phyloP scores from a whole-genome alignment of 805 yeast genomes.

The Starmera pachycereana region DNA sequence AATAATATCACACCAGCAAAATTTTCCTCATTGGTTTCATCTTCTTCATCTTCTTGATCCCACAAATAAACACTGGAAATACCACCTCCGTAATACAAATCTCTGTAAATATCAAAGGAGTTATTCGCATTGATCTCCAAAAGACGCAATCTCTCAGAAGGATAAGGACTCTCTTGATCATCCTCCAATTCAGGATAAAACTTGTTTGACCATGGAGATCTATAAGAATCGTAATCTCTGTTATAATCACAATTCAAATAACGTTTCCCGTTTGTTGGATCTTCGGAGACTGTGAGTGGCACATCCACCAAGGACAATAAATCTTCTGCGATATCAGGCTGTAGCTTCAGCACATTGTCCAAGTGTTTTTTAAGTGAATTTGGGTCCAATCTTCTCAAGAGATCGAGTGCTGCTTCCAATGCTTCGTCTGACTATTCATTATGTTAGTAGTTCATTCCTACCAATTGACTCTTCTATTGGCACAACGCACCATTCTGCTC shows the following conservation, averaged over 20 bases:
- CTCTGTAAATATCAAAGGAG: slow-evolving; percentile 87
- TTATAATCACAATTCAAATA: slow-evolving; percentile 88
- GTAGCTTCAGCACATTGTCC: slow-evolving; percentile 34
- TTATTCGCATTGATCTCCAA: slow-evolving; percentile 79
- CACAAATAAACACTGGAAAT: slow-evolving; percentile 81
- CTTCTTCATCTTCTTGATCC: slow-evolving; percentile 61
- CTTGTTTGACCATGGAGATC: slow-evolving; percentile 85
- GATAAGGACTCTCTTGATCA: slow-evolving; percentile 63
- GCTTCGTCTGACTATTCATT: slow-evolving; percentile 25
- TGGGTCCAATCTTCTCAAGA: slow-evolving; percentile 69
- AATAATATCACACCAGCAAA: slow-evolving; percentile 90
- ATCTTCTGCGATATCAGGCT: slow-evolving; percentile 70
- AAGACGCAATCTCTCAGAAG: slow-evolving; percentile 54
- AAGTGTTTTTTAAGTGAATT: slow-evolving; percentile 37
- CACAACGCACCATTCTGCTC: slow-evolving; percentile 1
- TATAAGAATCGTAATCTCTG: slow-evolving; percentile 84
- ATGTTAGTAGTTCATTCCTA: not conserved
- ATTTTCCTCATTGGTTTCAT: slow-evolving; percentile 31
- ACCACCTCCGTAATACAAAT: slow-evolving; percentile 93
- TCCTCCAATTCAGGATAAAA: slow-evolving; percentile 51
- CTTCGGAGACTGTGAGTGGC: slow-evolving; percentile 44
- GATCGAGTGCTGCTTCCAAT: slow-evolving; percentile 70
- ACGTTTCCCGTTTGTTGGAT: slow-evolving; percentile 38
- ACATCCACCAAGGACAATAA: slow-evolving; percentile 78
- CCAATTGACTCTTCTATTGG: not conserved